Evolutionary conservation across 495 filamentous ascomycete genomes (phyloP).

Genomic region (Pyrenula aspistea): DNA sequence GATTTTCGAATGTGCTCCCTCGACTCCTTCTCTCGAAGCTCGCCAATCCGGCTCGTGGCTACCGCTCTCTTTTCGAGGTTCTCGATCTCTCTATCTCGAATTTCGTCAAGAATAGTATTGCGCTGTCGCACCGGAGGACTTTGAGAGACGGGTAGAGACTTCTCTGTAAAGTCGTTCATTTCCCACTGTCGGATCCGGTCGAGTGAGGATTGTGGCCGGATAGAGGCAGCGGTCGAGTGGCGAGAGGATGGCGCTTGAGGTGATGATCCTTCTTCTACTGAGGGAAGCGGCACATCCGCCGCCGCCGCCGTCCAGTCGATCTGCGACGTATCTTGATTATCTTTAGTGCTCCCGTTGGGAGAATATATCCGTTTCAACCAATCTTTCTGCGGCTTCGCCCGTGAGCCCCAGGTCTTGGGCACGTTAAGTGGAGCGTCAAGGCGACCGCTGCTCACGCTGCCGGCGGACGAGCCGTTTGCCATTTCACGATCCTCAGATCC

Average conservation of each 20-base stretch:
- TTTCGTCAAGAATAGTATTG: constrained; percentile 36
- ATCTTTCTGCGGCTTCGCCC: constrained; percentile 33
- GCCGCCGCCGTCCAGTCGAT: constrained; percentile 16
- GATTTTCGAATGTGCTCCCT: constrained; percentile 16
- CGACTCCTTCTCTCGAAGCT: constrained; percentile 41
- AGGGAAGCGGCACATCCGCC: constrained; percentile 30
- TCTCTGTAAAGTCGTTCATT: constrained; percentile 47
- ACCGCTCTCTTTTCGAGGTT: constrained; percentile 44
- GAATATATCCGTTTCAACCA: constrained; percentile 28
- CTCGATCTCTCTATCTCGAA: constrained; percentile 46
- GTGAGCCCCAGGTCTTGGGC: constrained; percentile 47
- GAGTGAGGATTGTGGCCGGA: constrained; percentile 22
- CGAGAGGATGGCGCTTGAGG: constrained; percentile 19
- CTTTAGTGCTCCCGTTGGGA: constrained; percentile 15
- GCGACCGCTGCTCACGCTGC: constrained; percentile 20
- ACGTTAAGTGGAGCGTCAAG: constrained; percentile 40
- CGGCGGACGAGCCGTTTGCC: constrained; percentile 4
- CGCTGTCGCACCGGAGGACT: constrained; percentile 41
- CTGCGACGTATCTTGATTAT: constrained; percentile 14
- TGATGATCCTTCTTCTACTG: constrained; percentile 29
- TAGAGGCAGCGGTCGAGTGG: constrained; percentile 20
- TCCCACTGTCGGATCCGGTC: constrained; percentile 43
- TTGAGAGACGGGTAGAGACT: constrained; percentile 45
- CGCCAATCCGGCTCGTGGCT: constrained; percentile 43
- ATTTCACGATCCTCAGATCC: constrained; percentile 13